Evolutionary conservation across 1,139 yeast genomes (phyloP), one percentile per base, ranked within the genome.

Genomic region (Magnusiomyces fungicola): DNA sequence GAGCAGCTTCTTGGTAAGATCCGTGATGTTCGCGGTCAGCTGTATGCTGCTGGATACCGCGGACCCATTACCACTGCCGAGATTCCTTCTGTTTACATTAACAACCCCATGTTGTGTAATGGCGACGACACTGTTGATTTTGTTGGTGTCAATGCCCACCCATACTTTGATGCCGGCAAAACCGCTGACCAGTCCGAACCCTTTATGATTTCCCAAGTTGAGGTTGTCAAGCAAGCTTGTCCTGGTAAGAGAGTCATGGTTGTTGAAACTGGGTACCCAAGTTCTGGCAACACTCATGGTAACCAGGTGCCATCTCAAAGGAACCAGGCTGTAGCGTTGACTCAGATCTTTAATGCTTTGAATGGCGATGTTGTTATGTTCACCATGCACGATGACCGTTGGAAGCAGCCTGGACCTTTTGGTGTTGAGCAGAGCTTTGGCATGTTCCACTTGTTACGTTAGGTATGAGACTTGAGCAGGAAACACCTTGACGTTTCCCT

Each of bases 201-300:
- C n/a, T 89, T 85, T 61, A 79, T 87, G 46, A 68, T 71, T 48
- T 76, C 78, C 27, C 94, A 88, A 68, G 70, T 79, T 53, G 65
- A 63, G 24, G 64, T 79, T 52, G 80, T 80, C 23, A 70, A 75
- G 58, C 68, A 68, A 19, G 69, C 73, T 37, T 69, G 72, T 55
- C 53, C 55, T 38, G 58, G 61, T 47, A 61, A 68, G 55, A 71
- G 71, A 51, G 74, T 77, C 25, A 71, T 74, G 32, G 66, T 74
- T 39, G 82, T 95, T 16, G 97, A 89, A 69, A 87, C 96, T 3
- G 97, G 97, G 36, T 89, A 86, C 65, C 97, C 97, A 56, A 79
- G 82, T 56, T 69, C 73, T 41, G 97, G 97, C 58, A 65, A 65
- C 52, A 69, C 73, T 50, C 80, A 86, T 61, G 96, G 96, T 50